Conservation (phyloP, 2,329 filamentous ascomycete species). For the Cladophialophora carrionii region DNA sequence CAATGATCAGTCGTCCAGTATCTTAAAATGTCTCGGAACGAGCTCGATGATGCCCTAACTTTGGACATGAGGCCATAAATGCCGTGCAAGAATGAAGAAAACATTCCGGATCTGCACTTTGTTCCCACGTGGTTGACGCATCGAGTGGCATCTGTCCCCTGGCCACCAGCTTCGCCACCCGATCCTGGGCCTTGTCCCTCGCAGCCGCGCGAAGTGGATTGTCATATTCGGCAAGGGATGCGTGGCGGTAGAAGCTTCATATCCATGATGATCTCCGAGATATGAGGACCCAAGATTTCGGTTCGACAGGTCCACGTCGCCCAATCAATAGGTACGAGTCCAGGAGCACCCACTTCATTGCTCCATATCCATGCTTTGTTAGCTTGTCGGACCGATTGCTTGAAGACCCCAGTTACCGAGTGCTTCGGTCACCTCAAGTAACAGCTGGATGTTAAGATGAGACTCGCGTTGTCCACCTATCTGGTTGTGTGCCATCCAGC, state of each 20-base stretch:
- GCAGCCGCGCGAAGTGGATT: not conserved
- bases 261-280: not conserved
- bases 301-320: not conserved
- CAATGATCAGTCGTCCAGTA: not conserved
- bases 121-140: slow-evolving; percentile 8
- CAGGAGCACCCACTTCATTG: not conserved
- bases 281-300: not conserved
- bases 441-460: not conserved
- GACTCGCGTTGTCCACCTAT: not conserved
- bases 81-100: not conserved
- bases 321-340: not conserved
- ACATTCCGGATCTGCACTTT: not conserved
- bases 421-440: not conserved
- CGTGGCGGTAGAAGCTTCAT: not conserved
- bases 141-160: not conserved
- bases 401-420: not conserved
- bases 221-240: not conserved
- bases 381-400: not conserved
- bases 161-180: not conserved
- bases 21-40: slow-evolving; percentile 3
- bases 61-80: not conserved
- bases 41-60: not conserved
- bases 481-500: not conserved
- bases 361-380: not conserved
- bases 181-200: not conserved